phyloP scores from a whole-genome alignment of 2,329 filamentous ascomycete species.

The Rhexocercosporidium sp. region DNA sequence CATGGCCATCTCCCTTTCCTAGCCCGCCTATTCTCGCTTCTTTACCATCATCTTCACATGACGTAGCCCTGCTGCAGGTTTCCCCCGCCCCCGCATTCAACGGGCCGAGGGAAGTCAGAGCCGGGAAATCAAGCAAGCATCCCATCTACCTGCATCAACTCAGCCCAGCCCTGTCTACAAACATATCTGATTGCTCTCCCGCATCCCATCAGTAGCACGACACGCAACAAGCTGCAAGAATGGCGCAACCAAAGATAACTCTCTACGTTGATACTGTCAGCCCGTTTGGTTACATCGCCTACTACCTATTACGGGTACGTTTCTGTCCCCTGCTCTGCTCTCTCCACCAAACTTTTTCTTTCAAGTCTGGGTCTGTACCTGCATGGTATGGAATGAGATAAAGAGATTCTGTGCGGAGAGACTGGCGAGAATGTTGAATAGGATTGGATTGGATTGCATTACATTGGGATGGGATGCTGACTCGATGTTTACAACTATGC shows the following conservation, averaged over 20 bases:
- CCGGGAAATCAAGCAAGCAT: background rate
- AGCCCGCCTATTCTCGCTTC: background rate
- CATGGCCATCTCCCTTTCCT: background rate
- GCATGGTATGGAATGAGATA: background rate
- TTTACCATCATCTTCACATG: conserved; percentile 7
- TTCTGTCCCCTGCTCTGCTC: background rate
- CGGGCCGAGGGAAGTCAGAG: background rate
- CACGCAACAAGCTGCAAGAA: background rate
- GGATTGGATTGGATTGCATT: no score
- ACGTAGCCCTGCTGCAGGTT: background rate
- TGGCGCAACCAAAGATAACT: conserved; percentile 47
- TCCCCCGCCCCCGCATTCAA: conserved; percentile 1
- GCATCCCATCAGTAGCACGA: background rate
- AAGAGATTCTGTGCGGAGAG: background rate
- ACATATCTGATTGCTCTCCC: background rate
- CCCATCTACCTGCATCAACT: background rate
- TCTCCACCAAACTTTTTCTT: background rate
- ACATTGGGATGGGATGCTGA: background rate
- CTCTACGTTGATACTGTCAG: conserved; percentile 64
- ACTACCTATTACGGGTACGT: conserved; percentile 58
- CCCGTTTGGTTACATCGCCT: conserved; percentile 65
- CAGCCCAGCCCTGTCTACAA: background rate
- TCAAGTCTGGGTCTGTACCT: background rate
- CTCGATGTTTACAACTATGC: background rate
- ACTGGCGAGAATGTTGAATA: background rate